These are phyloP conservation scores for Ramaria sp. DNA, from an alignment of 768 basidiomycete species.

Conservation along the genomic window DNA sequence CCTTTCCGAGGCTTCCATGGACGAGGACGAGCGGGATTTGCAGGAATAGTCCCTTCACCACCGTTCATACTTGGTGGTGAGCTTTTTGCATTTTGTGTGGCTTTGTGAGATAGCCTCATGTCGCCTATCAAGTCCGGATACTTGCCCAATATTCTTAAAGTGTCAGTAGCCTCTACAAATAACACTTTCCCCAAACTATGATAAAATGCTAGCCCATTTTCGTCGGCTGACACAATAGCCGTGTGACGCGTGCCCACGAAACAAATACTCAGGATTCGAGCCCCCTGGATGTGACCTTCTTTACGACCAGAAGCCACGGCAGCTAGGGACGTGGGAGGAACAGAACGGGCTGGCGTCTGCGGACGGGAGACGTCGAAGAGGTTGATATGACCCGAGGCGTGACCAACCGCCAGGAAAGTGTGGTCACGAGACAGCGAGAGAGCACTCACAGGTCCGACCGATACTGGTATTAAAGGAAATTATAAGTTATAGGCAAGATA, in stretches of 20 bases:
- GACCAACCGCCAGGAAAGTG: conserved; percentile 85
- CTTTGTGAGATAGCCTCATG: conserved; percentile 10
- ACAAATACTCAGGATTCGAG: conserved; percentile 68
- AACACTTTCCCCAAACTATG: conserved; percentile 90
- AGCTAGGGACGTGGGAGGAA: conserved; percentile 56
- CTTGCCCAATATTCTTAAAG: conserved; percentile 84
- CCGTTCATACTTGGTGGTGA: conserved; percentile 12
- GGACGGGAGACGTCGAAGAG: conserved; percentile 74
- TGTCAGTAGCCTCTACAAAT: conserved; percentile 91
- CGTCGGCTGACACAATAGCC: conserved; percentile 84
- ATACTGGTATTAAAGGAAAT: conserved; percentile 34
- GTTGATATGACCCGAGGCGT: conserved; percentile 74
- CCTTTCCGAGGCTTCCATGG: conserved; percentile 36
- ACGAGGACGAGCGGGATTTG: conserved; percentile 20
- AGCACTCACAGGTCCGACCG: conserved; percentile 73
- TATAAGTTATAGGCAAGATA: not conserved
- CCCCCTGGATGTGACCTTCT: conserved; percentile 77
- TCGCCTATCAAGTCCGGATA: conserved; percentile 45
- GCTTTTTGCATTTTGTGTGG: conserved; percentile 5
- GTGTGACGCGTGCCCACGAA: conserved; percentile 92
- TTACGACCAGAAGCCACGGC: conserved; percentile 68
- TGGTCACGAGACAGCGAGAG: conserved; percentile 88
- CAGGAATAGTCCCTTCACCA: conserved; percentile 10
- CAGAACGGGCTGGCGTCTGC: conserved; percentile 54
- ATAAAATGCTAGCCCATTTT: conserved; percentile 86